Evolutionary conservation across 768 basidiomycete genomes (phyloP).

Genomic region (Leccinum fibrillosum): DNA sequence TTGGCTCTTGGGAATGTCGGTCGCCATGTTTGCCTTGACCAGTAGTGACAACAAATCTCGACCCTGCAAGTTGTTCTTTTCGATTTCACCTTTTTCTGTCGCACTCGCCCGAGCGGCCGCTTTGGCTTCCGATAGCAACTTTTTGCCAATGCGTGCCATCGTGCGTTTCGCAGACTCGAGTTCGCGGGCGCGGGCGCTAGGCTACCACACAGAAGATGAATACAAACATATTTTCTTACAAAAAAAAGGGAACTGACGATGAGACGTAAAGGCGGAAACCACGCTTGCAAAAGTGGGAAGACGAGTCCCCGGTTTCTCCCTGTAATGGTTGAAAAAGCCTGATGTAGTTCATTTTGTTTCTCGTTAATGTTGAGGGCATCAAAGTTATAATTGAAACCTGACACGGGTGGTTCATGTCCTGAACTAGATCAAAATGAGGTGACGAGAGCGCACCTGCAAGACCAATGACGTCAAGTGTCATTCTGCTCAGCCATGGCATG

Average conservation of each 20-base stretch:
- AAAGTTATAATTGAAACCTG: slow-evolving; percentile 39
- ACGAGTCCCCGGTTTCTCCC: not conserved
- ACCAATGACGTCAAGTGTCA: slow-evolving; percentile 37
- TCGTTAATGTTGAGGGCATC: slow-evolving; percentile 24
- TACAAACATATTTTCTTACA: not conserved
- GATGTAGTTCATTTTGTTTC: slow-evolving; percentile 27
- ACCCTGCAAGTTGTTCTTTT: slow-evolving; percentile 33
- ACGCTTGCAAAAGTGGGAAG: slow-evolving; percentile 31
- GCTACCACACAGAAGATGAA: slow-evolving; percentile 14
- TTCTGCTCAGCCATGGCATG: slow-evolving; percentile 30
- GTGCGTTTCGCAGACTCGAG: slow-evolving; percentile 32
- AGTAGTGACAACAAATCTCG: slow-evolving; percentile 47
- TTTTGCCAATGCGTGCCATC: slow-evolving; percentile 48
- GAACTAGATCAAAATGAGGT: not conserved
- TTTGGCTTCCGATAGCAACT: slow-evolving; percentile 51
- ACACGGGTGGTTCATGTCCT: not conserved
- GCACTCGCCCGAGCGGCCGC: slow-evolving; percentile 26
- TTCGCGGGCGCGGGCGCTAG: slow-evolving; percentile 14
- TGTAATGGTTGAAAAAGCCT: slow-evolving; percentile 31
- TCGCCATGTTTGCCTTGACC: slow-evolving; percentile 27
- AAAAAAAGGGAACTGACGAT: slow-evolving; percentile 31
- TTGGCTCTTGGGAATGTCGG: slow-evolving; percentile 53
- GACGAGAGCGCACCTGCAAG: slow-evolving; percentile 30
- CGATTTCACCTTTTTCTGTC: slow-evolving; percentile 26
- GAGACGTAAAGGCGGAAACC: slow-evolving; percentile 36